A percentile compares a stretch with the other conserved stretches of the same genome.
phyloP scores from a whole-genome alignment of 2,329 filamentous ascomycete species.

The Aspergillus nomiae region DNA sequence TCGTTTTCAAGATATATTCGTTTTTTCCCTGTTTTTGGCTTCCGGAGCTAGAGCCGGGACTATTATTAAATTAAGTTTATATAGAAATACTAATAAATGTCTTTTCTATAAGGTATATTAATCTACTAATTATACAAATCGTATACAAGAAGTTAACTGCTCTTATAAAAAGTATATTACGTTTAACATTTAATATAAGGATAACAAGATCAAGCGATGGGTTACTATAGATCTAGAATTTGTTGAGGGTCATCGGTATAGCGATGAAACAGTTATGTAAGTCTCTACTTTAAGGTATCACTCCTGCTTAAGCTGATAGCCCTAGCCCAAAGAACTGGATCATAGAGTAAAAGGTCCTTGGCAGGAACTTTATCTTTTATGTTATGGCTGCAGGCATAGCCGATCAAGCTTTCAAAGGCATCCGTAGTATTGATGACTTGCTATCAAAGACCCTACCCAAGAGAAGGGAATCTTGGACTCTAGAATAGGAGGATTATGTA shows the following conservation, averaged over 20 bases:
- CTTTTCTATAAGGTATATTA: slow-evolving; percentile 23
- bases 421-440: slow-evolving; percentile 15
- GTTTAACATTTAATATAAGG: slow-evolving; percentile 20
- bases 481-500: slow-evolving; percentile 17
- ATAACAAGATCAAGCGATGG: slow-evolving; percentile 15
- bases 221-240: slow-evolving; percentile 23
- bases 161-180: slow-evolving; percentile 13
- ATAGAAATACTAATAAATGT: slow-evolving; percentile 17
- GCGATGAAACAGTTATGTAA: slow-evolving; percentile 12
- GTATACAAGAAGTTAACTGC: no score
- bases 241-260: slow-evolving; percentile 18
- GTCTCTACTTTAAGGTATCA: background rate
- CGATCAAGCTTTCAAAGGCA: slow-evolving; percentile 23
- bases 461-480: slow-evolving; percentile 19
- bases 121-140: background rate
- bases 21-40: background rate
- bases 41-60: slow-evolving; percentile 12
- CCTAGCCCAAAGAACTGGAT: slow-evolving; percentile 23
- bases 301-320: background rate
- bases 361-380: slow-evolving; percentile 26
- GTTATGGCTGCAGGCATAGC: slow-evolving; percentile 22
- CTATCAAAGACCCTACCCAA: slow-evolving; percentile 15
- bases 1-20: no score
- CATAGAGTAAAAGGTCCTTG: slow-evolving; percentile 19
- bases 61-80: slow-evolving; percentile 22